Evolutionary conservation across 75 land plant genomes (phyloP).

Genomic region (Isoetes taiwanensis): DNA sequence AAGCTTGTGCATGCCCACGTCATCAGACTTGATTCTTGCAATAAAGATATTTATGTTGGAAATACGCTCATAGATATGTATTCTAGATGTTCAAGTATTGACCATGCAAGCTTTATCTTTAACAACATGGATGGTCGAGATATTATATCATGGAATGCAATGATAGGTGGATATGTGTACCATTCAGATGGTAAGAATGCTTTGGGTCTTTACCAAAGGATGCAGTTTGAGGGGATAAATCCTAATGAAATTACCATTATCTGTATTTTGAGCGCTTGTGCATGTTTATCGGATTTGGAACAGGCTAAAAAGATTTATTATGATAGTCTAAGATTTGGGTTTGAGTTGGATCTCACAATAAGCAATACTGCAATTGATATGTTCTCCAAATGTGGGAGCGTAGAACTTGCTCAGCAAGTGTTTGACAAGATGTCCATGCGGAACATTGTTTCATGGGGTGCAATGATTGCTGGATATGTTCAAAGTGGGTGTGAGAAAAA

Average conservation of each 20-base stretch:
- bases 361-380: conserved; percentile 21
- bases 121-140: conserved; percentile 17
- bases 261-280: conserved; percentile 6
- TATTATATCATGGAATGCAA: conserved; percentile 36
- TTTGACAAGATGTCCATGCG: conserved; percentile 1
- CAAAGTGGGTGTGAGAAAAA: conserved; percentile 14
- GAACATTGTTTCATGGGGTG: conserved; percentile 15
- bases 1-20: no score
- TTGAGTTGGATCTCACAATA: neutral
- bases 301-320: conserved; percentile 1
- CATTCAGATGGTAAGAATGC: conserved; percentile 11
- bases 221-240: conserved; percentile 6
- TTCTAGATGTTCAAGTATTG: conserved; percentile 12
- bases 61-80: conserved; percentile 13
- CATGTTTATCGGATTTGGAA: conserved; percentile 4
- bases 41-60: no score
- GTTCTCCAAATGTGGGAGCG: conserved; percentile 22
- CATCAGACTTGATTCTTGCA: no score
- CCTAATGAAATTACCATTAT: conserved; percentile 15
- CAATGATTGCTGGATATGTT: conserved; percentile 18
- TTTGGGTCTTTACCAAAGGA: conserved; percentile 9
- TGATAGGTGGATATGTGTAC: conserved; percentile 27
- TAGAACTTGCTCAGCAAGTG: conserved; percentile 15
- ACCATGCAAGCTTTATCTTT: conserved; percentile 9
- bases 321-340: neutral